These are phyloP conservation scores for Pseudogymnoascus sp. DNA, from an alignment of 2,329 filamentous ascomycete genomes.

Conservation along the genomic window DNA sequence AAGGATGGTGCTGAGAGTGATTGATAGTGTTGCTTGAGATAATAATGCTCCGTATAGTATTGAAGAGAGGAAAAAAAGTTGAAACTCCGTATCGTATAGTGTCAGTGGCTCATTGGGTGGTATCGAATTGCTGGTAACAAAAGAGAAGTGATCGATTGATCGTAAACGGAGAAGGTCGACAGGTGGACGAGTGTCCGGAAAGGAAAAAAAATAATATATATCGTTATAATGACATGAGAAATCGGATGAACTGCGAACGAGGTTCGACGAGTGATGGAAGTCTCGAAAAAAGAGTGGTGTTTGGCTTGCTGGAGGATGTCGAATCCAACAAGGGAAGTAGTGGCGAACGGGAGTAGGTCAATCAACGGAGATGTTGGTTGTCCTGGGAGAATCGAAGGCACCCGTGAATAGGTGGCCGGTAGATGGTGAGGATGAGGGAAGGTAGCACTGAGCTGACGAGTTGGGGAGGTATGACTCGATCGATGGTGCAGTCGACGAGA, in stretches of 20 bases:
- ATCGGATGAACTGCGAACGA: constrained; percentile 11
- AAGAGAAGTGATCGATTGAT: constrained; percentile 41
- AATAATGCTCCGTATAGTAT: constrained; percentile 22
- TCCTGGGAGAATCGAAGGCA: constrained; percentile 17
- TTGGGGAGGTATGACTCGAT: constrained; percentile 14
- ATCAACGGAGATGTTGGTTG: constrained; percentile 19
- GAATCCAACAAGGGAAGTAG: constrained; percentile 27
- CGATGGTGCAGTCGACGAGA: constrained; percentile 12
- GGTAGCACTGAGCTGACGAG: background rate
- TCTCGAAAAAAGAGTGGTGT: constrained; percentile 10
- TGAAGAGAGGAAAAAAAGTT: constrained; percentile 23
- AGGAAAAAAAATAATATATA: constrained; percentile 25
- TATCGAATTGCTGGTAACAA: constrained; percentile 46
- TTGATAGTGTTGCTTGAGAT: constrained; percentile 27
- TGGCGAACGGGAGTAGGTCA: constrained; percentile 18
- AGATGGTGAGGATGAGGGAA: constrained; percentile 1
- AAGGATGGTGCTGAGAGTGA: constrained; percentile 26
- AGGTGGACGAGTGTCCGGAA: constrained; percentile 25
- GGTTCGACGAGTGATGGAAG: constrained; percentile 8
- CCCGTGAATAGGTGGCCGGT: constrained; percentile 5
- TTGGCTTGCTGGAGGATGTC: constrained; percentile 14
- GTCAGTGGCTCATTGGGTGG: constrained; percentile 35
- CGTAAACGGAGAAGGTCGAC: constrained; percentile 25
- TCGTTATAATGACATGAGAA: constrained; percentile 33
- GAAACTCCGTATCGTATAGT: constrained; percentile 32